A percentile compares a stretch with the other conserved stretches of the same genome.
These are phyloP conservation scores for Beauveria sp. DNA, from an alignment of 2,329 filamentous ascomycete species.

Conservation along the genomic window DNA sequence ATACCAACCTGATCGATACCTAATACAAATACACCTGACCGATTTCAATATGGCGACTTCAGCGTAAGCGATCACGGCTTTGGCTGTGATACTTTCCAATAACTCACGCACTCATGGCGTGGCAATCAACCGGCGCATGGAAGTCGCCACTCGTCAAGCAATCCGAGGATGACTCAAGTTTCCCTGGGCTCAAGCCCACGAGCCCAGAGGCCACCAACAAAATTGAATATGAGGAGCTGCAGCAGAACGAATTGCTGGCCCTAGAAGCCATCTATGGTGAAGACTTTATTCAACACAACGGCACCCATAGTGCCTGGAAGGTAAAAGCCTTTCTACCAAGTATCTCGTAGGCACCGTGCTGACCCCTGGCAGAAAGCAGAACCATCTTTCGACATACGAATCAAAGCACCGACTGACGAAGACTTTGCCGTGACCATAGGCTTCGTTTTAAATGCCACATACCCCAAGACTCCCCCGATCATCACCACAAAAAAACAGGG, in stretches of 20 bases:
- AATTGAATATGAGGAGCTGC: constrained; percentile 71
- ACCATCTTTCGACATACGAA: constrained; percentile 65
- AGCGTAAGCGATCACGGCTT: constrained; percentile 43
- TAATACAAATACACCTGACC: constrained; percentile 5
- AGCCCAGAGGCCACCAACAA: constrained; percentile 35
- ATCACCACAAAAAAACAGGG: constrained; percentile 59
- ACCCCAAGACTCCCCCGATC: constrained; percentile 78
- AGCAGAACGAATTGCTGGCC: constrained; percentile 80
- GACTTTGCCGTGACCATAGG: constrained; percentile 65
- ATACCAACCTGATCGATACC: neutral
- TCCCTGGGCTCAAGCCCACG: constrained; percentile 41
- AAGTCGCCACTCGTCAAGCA: constrained; percentile 38
- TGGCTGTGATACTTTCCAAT: constrained; percentile 41
- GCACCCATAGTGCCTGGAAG: constrained; percentile 75
- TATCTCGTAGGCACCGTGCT: constrained; percentile 15
- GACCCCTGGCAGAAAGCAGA: constrained; percentile 58
- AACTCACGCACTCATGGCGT: constrained; percentile 40
- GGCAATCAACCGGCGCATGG: constrained; percentile 39
- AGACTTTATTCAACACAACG: constrained; percentile 71
- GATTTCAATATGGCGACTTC: constrained; percentile 34
- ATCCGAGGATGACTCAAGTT: constrained; percentile 41
- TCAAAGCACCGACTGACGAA: constrained; percentile 66
- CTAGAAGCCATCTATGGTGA: constrained; percentile 84
- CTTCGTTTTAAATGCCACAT: constrained; percentile 80
- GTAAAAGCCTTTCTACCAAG: constrained; percentile 36